phyloP scores from a whole-genome alignment of 108 stramenopile genomes.

The Pseudonitzschia multistriata region DNA sequence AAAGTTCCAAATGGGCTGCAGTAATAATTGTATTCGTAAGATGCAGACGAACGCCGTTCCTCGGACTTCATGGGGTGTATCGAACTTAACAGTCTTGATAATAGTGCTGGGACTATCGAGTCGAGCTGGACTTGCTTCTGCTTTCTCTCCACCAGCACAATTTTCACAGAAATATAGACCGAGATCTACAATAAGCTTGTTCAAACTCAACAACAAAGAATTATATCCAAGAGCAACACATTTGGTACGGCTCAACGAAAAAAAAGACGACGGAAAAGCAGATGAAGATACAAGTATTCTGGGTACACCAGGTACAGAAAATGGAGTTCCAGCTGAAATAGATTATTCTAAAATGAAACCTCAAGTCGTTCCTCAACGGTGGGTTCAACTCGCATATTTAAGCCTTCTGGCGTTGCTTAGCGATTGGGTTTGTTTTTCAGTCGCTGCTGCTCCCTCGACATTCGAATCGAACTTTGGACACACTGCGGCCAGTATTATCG shows the following conservation, averaged over 20 bases:
- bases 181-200: neutral
- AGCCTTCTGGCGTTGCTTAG: conserved; percentile 55
- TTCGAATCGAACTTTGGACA: conserved; percentile 37
- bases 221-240: neutral
- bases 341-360: conserved; percentile 38
- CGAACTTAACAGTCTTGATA: neutral
- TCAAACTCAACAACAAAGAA: neutral
- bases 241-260: neutral
- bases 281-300: neutral
- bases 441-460: conserved; percentile 47
- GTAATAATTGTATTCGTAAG: neutral
- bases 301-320: neutral
- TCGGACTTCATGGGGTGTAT: neutral
- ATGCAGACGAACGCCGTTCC: neutral
- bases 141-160: conserved; percentile 7
- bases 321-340: conserved; percentile 1
- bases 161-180: neutral
- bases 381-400: conserved; percentile 62
- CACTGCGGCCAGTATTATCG: conserved; percentile 58
- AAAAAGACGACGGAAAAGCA: neutral
- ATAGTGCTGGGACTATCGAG: neutral
- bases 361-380: conserved; percentile 57
- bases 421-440: conserved; percentile 72
- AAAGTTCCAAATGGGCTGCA: neutral
- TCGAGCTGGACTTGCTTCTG: neutral